Percentiles rank a stretch among this genome's conserved stretches.
Conservation (phyloP, 768 basidiomycete genomes). For the Clathrus columnatus region DNA sequence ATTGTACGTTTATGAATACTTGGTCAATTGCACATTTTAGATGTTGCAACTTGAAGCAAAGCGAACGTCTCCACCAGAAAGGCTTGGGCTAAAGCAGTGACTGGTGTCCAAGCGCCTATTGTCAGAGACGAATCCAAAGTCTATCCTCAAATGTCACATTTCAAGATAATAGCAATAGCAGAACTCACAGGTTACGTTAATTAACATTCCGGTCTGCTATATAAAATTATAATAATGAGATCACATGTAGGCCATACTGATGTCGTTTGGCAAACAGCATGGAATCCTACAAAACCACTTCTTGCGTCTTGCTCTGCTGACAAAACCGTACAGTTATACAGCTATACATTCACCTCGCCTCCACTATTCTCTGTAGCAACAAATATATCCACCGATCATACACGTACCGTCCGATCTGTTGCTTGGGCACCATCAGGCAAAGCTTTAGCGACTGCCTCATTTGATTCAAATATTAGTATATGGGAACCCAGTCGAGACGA, state of each 20-base stretch:
- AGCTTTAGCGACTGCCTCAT: slow-evolving; percentile 85
- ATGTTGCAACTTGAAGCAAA: too few species aligned
- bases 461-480: slow-evolving; percentile 85
- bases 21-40: too few species aligned
- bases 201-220: too few species aligned
- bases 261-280: slow-evolving; percentile 80
- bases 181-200: too few species aligned
- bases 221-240: too few species aligned
- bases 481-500: slow-evolving; percentile 76
- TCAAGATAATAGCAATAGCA: too few species aligned
- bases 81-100: too few species aligned
- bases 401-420: slow-evolving; percentile 76
- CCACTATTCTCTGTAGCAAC: slow-evolving; percentile 44
- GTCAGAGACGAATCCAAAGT: too few species aligned
- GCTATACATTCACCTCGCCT: slow-evolving; percentile 36
- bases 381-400: slow-evolving; percentile 76
- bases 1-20: too few species aligned
- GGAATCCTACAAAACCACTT: slow-evolving; percentile 76
- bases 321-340: slow-evolving; percentile 81
- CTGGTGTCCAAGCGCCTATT: too few species aligned
- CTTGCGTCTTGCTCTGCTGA: slow-evolving; percentile 94
- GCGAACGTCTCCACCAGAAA: too few species aligned
- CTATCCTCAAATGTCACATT: too few species aligned
- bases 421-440: slow-evolving; percentile 87
- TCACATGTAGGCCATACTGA: slow-evolving; percentile 79